These are phyloP conservation scores for Amylocystis lapponica DNA, from an alignment of 768 basidiomycete species.

Conservation along the genomic window DNA sequence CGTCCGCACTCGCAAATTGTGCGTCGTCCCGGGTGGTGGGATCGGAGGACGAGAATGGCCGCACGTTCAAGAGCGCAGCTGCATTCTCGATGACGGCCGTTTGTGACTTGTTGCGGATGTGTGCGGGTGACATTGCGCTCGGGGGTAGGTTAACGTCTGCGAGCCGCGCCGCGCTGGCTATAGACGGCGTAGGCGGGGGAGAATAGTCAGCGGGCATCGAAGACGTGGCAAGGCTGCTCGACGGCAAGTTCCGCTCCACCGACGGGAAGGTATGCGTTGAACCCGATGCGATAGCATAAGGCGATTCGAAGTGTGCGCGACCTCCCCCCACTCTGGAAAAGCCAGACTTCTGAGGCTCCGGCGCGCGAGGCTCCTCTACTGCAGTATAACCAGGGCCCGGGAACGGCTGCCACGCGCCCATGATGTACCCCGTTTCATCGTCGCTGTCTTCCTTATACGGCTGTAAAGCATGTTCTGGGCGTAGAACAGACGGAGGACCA, in stretches of 20 bases:
- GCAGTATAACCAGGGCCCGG: slow-evolving; percentile 45
- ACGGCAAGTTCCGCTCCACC: slow-evolving; percentile 33
- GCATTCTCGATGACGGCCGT: slow-evolving; percentile 69
- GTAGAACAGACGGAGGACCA: slow-evolving; percentile 64
- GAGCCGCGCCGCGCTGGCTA: slow-evolving; percentile 37
- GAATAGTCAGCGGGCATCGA: slow-evolving; percentile 30
- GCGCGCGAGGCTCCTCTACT: slow-evolving; percentile 33
- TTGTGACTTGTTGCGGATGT: slow-evolving; percentile 74
- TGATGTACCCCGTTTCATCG: slow-evolving; percentile 78
- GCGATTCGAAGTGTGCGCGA: slow-evolving; percentile 76
- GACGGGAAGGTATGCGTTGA: slow-evolving; percentile 68
- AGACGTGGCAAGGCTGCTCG: slow-evolving; percentile 11
- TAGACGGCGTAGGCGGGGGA: slow-evolving; percentile 46
- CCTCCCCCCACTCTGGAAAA: slow-evolving; percentile 89
- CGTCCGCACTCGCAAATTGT: too few relatives aligned
- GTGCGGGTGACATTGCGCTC: slow-evolving; percentile 62
- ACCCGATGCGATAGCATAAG: slow-evolving; percentile 68
- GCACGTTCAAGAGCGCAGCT: slow-evolving; percentile 6
- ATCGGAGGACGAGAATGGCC: neutral
- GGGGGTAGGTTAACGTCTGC: slow-evolving; percentile 33
- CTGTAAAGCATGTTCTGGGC: slow-evolving; percentile 71
- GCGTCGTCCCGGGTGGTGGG: too few relatives aligned
- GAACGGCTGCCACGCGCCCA: slow-evolving; percentile 91
- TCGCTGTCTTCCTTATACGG: slow-evolving; percentile 78
- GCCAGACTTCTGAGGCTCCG: slow-evolving; percentile 40